phyloP scores from a whole-genome alignment of 2,329 filamentous ascomycete genomes.

The Chaetomiaceae sp. region DNA sequence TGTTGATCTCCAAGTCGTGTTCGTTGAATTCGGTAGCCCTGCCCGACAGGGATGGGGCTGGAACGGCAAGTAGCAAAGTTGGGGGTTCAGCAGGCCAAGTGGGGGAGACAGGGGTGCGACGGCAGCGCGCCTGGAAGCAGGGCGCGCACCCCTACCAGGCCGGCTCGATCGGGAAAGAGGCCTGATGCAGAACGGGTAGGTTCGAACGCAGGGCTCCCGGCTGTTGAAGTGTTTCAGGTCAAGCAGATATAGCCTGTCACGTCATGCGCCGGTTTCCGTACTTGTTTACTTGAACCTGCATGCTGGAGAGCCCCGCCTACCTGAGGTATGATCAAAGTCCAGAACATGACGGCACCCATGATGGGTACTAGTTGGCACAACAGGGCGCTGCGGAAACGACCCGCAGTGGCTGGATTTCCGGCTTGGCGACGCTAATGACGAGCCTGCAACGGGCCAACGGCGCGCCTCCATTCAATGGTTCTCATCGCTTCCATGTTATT shows the following conservation, averaged over 20 bases:
- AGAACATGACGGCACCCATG: too few relatives aligned
- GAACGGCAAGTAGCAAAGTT: neutral
- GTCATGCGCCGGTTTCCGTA: neutral
- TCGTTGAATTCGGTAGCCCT: neutral
- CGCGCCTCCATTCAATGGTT: constrained; percentile 5
- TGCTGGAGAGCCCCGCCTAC: neutral
- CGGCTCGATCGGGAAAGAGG: constrained; percentile 1
- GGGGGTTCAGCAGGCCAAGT: neutral
- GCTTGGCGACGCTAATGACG: constrained; percentile 4
- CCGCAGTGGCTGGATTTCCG: neutral
- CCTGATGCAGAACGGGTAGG: neutral
- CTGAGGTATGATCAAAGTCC: too few relatives aligned
- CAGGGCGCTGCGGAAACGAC: neutral
- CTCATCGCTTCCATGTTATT: neutral
- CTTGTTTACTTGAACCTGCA: neutral
- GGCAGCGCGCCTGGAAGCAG: neutral
- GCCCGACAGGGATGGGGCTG: neutral
- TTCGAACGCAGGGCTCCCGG: neutral
- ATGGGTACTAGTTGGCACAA: too few relatives aligned
- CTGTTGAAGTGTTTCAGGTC: neutral
- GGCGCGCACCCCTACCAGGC: neutral
- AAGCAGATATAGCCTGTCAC: neutral
- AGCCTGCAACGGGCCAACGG: neutral
- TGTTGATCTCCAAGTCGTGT: too few relatives aligned
- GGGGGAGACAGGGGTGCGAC: neutral